A percentile compares a stretch with the other conserved stretches of the same genome.
These are phyloP conservation scores for Tylopilus vinaceipallidus DNA, from an alignment of 768 basidiomycete genomes.

Conservation along the genomic window DNA sequence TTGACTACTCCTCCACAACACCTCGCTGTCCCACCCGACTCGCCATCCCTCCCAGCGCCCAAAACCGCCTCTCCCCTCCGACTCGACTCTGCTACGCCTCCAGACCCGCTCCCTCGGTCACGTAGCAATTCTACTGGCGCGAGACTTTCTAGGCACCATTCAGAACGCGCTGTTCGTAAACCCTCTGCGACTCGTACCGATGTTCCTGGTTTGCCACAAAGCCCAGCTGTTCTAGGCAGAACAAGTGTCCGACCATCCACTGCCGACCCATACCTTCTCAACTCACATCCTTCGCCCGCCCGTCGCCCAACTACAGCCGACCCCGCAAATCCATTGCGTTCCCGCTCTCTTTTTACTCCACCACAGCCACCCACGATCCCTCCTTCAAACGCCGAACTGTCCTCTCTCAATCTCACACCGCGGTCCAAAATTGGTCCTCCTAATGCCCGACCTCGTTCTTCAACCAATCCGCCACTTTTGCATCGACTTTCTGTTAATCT, in stretches of 20 bases:
- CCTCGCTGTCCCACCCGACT: conserved; percentile 29
- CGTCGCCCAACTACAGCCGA: conserved; percentile 46
- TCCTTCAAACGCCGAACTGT: conserved; percentile 8
- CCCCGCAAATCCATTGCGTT: conserved; percentile 31
- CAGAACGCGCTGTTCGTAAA: conserved; percentile 29
- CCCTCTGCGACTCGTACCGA: conserved; percentile 7
- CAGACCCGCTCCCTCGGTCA: conserved; percentile 17
- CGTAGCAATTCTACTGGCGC: conserved; percentile 21
- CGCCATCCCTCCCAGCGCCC: conserved; percentile 38
- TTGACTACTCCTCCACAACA: conserved; percentile 35
- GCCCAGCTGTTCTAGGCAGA: conserved; percentile 3
- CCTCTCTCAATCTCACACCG: conserved; percentile 1
- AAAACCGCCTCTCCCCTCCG: conserved; percentile 45
- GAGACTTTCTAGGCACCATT: conserved; percentile 45
- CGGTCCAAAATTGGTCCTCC: conserved; percentile 28
- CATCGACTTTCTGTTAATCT: conserved; percentile 69
- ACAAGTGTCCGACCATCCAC: conserved; percentile 17
- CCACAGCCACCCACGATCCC: conserved; percentile 19
- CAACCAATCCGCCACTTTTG: conserved; percentile 68
- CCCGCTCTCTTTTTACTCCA: conserved; percentile 29
- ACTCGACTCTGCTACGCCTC: conserved; percentile 29
- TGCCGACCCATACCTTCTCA: conserved; percentile 12
- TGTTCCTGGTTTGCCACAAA: conserved; percentile 13
- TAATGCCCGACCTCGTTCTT: conserved; percentile 43
- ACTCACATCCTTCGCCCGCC: conserved; percentile 14